Percentiles rank a stretch among this genome's conserved stretches.
Evolutionary conservation across 768 basidiomycete species (phyloP).

Genomic region (Leccinum ochraceum): DNA sequence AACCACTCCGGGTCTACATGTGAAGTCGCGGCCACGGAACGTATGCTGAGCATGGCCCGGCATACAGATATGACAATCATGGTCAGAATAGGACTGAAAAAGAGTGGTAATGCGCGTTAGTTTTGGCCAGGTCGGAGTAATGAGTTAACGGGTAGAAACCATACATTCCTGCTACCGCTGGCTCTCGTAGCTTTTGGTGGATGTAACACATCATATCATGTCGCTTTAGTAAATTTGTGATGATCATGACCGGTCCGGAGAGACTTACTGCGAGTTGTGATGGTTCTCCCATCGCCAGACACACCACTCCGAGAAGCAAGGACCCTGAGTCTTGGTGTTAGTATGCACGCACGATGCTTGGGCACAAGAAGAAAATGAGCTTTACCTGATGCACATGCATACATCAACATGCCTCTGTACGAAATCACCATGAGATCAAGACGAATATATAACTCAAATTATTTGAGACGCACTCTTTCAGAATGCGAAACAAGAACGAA

Average conservation of each 20-base stretch:
- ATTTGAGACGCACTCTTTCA: not conserved
- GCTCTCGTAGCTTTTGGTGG: not conserved
- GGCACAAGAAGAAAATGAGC: not conserved
- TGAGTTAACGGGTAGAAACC: not conserved
- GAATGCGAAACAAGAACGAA: not conserved
- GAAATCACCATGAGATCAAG: not conserved
- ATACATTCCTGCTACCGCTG: not conserved
- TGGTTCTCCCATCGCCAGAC: not conserved
- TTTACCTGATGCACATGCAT: not conserved
- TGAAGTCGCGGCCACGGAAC: not conserved
- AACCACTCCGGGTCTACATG: not conserved
- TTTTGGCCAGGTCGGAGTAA: not conserved
- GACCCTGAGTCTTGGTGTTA: not conserved
- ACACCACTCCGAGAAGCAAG: not conserved
- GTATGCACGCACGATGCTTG: not conserved
- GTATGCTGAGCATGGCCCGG: not conserved
- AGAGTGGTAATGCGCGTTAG: not conserved
- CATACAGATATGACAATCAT: not conserved
- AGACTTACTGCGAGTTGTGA: not conserved
- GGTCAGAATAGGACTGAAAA: not conserved
- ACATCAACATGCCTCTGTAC: not conserved
- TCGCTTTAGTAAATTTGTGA: not conserved
- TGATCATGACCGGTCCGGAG: not conserved
- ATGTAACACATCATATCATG: not conserved
- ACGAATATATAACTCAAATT: not conserved